Conservation (phyloP, 768 basidiomycete species). For the Cytidiella melzeri region DNA sequence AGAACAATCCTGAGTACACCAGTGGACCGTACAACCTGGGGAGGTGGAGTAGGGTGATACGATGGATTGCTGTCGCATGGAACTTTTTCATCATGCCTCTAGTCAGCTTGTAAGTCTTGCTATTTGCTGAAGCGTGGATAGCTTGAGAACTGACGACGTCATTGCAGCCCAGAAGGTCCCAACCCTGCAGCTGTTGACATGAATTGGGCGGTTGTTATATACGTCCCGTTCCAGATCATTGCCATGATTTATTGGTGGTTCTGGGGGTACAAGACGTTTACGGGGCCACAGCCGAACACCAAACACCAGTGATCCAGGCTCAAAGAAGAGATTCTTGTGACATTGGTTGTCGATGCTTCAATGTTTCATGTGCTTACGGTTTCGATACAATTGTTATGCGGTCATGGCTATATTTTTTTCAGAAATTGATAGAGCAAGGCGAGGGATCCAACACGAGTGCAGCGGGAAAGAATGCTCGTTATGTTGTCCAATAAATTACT, state of each 20-base stretch:
- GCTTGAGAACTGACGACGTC: neutral
- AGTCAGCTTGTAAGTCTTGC: slow-evolving; percentile 13
- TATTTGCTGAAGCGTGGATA: neutral
- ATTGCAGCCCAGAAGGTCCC: slow-evolving; percentile 10
- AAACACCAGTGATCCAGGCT: too few relatives aligned
- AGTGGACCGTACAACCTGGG: slow-evolving; percentile 21
- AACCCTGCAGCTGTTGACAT: slow-evolving; percentile 14
- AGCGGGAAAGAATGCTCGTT: too few relatives aligned
- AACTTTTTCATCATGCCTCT: slow-evolving; percentile 19
- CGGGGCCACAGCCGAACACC: slow-evolving; percentile 10
- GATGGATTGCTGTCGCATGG: slow-evolving; percentile 17
- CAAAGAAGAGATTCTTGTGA: too few relatives aligned
- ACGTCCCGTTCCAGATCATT: slow-evolving; percentile 14
- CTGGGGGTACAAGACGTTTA: slow-evolving; percentile 15
- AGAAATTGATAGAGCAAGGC: too few relatives aligned
- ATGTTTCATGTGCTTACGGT: too few relatives aligned
- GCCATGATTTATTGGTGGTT: slow-evolving; percentile 16
- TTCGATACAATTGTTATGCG: too few relatives aligned
- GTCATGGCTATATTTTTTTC: too few relatives aligned
- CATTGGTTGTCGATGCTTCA: too few relatives aligned
- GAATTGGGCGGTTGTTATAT: slow-evolving; percentile 16
- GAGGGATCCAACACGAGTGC: too few relatives aligned
- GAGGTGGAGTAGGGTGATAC: slow-evolving; percentile 11
- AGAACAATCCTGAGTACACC: slow-evolving; percentile 14
- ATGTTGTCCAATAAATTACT: too few relatives aligned